phyloP scores from a whole-genome alignment of 2,329 filamentous ascomycete genomes.

The Aspergillus fumigatus region DNA sequence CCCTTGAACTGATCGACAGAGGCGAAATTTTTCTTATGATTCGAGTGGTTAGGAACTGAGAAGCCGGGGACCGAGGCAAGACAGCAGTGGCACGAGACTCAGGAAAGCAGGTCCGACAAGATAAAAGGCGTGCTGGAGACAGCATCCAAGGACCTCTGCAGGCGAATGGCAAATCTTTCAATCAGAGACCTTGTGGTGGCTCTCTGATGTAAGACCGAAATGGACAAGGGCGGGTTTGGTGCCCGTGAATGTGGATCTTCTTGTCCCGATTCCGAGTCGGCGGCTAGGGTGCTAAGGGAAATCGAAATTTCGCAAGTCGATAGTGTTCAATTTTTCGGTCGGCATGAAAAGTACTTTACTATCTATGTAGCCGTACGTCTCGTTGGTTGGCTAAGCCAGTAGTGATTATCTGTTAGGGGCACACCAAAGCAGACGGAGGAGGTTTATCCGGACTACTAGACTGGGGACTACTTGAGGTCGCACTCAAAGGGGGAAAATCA shows the following conservation, averaged over 20 bases:
- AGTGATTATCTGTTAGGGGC: not conserved
- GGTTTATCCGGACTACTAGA: not conserved
- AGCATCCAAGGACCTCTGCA: constrained; percentile 16
- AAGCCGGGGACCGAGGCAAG: constrained; percentile 27
- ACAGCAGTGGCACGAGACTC: constrained; percentile 13
- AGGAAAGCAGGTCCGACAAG: constrained; percentile 23
- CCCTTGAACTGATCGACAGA: constrained; percentile 12
- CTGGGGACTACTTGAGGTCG: not conserved
- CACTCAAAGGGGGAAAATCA: not conserved
- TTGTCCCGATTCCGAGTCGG: constrained; percentile 2
- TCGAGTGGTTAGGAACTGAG: constrained; percentile 18
- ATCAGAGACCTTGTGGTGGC: constrained; percentile 2
- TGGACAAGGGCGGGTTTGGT: constrained; percentile 13
- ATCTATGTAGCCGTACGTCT: not conserved
- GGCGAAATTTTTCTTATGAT: constrained; percentile 6
- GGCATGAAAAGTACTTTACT: not conserved
- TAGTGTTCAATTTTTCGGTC: constrained; percentile 3
- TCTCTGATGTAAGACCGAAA: constrained; percentile 14
- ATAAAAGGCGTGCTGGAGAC: constrained; percentile 14
- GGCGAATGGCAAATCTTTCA: not conserved
- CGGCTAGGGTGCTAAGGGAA: not conserved
- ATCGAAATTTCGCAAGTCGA: not conserved
- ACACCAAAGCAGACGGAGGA: not conserved
- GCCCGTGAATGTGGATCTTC: constrained; percentile 19
- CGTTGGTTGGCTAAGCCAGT: not conserved